A percentile compares a stretch with the other conserved stretches of the same genome.
These are phyloP conservation scores for Phylloporus arenicola DNA, from an alignment of 768 basidiomycete species.

Conservation along the genomic window DNA sequence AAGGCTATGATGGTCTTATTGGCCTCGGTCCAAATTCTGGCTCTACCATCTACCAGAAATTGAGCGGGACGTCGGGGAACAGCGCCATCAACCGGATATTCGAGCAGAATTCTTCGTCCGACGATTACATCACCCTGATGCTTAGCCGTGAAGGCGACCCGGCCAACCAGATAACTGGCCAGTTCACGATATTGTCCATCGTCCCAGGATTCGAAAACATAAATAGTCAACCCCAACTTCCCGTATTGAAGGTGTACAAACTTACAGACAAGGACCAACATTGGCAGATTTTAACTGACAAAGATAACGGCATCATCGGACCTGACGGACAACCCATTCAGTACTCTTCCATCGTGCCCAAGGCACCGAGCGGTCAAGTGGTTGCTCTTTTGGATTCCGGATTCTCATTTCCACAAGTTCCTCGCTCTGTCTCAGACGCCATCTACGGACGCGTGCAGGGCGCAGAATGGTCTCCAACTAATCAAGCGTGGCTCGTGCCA, in stretches of 20 bases:
- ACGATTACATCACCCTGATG: conserved; percentile 61
- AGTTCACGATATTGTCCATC: conserved; percentile 64
- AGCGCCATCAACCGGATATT: conserved; percentile 64
- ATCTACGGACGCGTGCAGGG: conserved; percentile 77
- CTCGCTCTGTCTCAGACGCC: conserved; percentile 67
- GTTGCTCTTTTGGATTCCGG: conserved; percentile 76
- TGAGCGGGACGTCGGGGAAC: conserved; percentile 47
- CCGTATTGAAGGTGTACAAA: conserved; percentile 58
- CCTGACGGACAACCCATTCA: conserved; percentile 65
- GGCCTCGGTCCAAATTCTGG: conserved; percentile 76
- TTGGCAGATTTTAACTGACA: conserved; percentile 72
- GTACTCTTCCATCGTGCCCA: conserved; percentile 62
- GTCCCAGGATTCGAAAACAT: conserved; percentile 60
- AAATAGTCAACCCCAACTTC: conserved; percentile 55
- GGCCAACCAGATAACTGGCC: conserved; percentile 44
- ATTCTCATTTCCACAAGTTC: conserved; percentile 66
- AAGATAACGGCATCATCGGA: conserved; percentile 61
- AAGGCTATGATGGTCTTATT: conserved; percentile 67
- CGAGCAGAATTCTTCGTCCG: conserved; percentile 47
- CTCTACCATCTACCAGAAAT: conserved; percentile 54
- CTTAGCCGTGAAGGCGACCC: conserved; percentile 59
- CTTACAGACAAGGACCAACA: conserved; percentile 67
- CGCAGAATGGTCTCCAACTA: conserved; percentile 53
- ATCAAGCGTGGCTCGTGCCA: conserved; percentile 65
- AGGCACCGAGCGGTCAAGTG: conserved; percentile 56